Evolutionary conservation across 2,329 filamentous ascomycete genomes (phyloP), one percentile per base, ranked within the genome.

Genomic region (Calycina marina): DNA sequence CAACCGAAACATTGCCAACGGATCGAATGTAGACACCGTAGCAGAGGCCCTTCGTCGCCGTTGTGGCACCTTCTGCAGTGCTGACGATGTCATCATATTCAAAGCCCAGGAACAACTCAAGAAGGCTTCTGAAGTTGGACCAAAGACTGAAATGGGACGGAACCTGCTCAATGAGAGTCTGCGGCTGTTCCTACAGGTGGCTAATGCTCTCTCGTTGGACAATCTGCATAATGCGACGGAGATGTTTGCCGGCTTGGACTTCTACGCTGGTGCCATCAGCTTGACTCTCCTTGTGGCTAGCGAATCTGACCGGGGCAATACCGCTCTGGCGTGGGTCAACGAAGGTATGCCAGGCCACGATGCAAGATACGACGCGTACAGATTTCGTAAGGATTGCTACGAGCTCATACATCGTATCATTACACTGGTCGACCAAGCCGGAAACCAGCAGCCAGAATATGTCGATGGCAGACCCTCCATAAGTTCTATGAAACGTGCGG

Each of bases 51-150:
- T 98, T 30, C 72, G 90, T 28, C 70, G 90, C 46, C 73, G 86
- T 46, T 98, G 90, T 46, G 92, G 90, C 40, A 94, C 81, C 57
- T 98, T 98, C 67, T 98, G 90, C 56, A 94, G 86, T 49, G 77
- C 88, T 0, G 88, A 98, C 42, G 90, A 98, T 59, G 90, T 96
- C 2, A 76, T 96, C 42, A 88, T 94, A 45, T 98, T 98, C 73
- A 96, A 93, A 57, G 90, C 90, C 0, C 88, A 96, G 53, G 90
- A 98, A 56, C 81, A 88, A 48, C 62, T 96, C 32, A 92, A 93
- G 62, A 72, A 83, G 44, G 88, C 88, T 1, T 75, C 77, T 2
- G 86, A 94, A 53, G 72, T 81, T 29, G 72, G 75, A 6, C 62
- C 67, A 4, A 83, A 85, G 48, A 74, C 74, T 4, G 88, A 86